Base-by-base conservation (phyloP, 108 stramenopile genomes). In the Conticribra weissflogii region DNA sequence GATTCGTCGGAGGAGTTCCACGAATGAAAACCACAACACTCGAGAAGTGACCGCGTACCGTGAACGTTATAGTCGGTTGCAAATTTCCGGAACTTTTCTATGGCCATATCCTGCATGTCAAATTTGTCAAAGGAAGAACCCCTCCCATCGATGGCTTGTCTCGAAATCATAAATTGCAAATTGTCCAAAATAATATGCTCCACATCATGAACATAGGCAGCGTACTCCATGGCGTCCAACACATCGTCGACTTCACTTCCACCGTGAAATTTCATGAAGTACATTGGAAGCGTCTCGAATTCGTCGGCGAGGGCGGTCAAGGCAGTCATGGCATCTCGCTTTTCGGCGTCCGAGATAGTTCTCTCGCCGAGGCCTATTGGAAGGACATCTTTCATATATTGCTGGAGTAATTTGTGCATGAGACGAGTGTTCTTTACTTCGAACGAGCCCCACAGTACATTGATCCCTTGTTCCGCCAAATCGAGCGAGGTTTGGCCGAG, bases 141-240 rank as follows among this genome's bases (percentile, higher is more conserved):
- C 24, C 75, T 71, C n/a, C 54, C 49, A 0, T 62, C 66, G 48
- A 66, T 78, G 3, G 54, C n/a, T 21, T 83, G 54, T 32, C 90
- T 66, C n/a, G 80, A 77, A 33, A 97, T 94, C 98, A 99, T 98
- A 71, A 99, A 98, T 77, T 99, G 99, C 88, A 99, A 85, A 78
- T 99, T 99, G 78, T 99, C 99, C 31, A 97, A 65, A 58, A 97
- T 91, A 12, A 98, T 87, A 63, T 97, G 97, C 66, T 91, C 78
- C 19, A 96, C 92, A 63, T 95, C 96, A 64, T 96, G 81, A 14
- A 91, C 95, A 49, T 96, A 94, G 14, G 94, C 96, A 0, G 96
- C 95, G 79, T 97, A 97, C 53, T 97, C 95, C 96, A 99, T 97
- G 31, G 96, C 96, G 74, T 98, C 97, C 28, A 99, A 41, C 2